phyloP scores from a whole-genome alignment of 345 rosid species.

The Populus simonii region DNA sequence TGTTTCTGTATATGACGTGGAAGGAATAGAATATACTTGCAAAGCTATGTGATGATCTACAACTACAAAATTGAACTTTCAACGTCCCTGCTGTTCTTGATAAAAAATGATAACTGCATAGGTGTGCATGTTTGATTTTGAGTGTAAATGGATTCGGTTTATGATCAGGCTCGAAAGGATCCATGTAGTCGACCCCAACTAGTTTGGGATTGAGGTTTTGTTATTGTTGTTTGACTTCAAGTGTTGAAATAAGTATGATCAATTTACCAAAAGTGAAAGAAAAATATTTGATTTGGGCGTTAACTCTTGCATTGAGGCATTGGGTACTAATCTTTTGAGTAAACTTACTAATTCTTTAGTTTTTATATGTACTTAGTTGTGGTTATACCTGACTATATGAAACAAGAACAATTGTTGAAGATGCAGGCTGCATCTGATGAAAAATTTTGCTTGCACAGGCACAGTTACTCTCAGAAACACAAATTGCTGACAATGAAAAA shows the following conservation, averaged over 20 bases:
- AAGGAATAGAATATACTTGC: not conserved
- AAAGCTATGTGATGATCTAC: too few relatives aligned
- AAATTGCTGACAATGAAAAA: slow-evolving; percentile 51
- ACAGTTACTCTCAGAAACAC: slow-evolving; percentile 54
- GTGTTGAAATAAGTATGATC: too few relatives aligned
- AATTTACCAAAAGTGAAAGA: too few relatives aligned
- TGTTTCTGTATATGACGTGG: not conserved
- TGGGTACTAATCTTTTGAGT: too few relatives aligned
- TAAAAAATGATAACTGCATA: not conserved
- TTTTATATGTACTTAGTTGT: not conserved
- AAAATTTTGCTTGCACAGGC: slow-evolving; percentile 37
- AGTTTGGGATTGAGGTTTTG: too few relatives aligned
- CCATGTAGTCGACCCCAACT: too few relatives aligned
- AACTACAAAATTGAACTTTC: not conserved
- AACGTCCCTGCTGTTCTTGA: not conserved
- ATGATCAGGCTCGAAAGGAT: not conserved
- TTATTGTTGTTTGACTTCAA: too few relatives aligned
- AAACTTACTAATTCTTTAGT: not conserved
- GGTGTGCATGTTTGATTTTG: not conserved
- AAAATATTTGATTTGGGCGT: too few relatives aligned
- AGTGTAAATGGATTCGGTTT: too few relatives aligned
- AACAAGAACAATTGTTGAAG: not conserved
- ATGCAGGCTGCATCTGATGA: slow-evolving; percentile 10
- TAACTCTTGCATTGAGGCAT: too few relatives aligned
- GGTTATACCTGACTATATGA: not conserved